These are phyloP conservation scores for Phenoliferia sp. DNA, from an alignment of 1,284 basidiomycete species.

Conservation along the genomic window DNA sequence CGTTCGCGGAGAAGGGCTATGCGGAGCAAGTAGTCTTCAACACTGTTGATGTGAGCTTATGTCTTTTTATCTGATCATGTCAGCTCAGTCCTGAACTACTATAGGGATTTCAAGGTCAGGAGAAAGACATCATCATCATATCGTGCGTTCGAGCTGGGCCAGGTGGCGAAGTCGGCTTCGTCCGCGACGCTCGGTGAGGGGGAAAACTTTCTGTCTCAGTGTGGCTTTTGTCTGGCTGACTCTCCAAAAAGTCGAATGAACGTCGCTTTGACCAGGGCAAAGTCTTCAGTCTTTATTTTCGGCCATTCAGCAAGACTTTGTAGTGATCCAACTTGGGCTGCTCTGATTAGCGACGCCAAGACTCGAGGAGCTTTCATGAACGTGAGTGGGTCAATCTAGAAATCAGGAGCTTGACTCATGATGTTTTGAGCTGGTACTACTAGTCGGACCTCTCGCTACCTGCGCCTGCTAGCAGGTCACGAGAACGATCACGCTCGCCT, in stretches of 20 bases:
- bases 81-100: background rate
- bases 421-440: background rate
- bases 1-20: background rate
- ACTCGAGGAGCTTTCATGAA: background rate
- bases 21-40: background rate
- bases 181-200: background rate
- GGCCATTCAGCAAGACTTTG: background rate
- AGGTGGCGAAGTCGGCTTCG: background rate
- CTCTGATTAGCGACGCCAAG: background rate
- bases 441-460: background rate
- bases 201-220: background rate
- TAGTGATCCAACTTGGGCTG: background rate
- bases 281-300: background rate
- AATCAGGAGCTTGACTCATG: too few relatives aligned
- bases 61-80: background rate
- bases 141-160: background rate
- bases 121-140: background rate
- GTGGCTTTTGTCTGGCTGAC: background rate
- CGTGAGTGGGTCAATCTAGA: background rate
- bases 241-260: background rate
- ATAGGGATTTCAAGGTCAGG: background rate
- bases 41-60: background rate
- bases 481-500: too few relatives aligned
- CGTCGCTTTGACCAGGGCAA: background rate
- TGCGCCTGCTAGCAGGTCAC: too few relatives aligned